These are phyloP conservation scores for Nigrograna mackinnonii DNA, from an alignment of 2,329 filamentous ascomycete species.

Conservation along the genomic window DNA sequence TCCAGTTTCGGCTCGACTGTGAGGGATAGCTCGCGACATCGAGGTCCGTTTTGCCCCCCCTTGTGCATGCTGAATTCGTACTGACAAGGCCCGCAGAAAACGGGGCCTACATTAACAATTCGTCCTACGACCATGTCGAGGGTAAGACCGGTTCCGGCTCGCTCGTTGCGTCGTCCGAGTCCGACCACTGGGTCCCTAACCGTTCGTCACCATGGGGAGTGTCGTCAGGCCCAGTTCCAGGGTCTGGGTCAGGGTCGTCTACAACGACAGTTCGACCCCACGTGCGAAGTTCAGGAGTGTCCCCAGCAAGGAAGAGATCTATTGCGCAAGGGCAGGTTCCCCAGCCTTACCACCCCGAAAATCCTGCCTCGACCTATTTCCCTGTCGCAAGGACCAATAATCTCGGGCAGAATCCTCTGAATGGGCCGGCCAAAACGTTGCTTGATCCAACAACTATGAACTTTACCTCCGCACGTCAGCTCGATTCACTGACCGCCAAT, in stretches of 20 bases:
- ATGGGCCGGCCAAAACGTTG: conserved; percentile 30
- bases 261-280: conserved; percentile 31
- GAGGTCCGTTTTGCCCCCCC: conserved; percentile 26
- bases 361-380: conserved; percentile 29
- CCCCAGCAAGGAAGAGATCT: conserved; percentile 42
- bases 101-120: conserved; percentile 20
- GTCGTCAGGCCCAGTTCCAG: too few species aligned
- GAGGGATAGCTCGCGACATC: conserved; percentile 35
- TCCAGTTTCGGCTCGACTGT: conserved; percentile 29
- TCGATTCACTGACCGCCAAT: conserved; percentile 26
- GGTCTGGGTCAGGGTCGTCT: too few species aligned
- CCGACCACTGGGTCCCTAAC: conserved; percentile 63
- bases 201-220: conserved; percentile 67
- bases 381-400: conserved; percentile 23
- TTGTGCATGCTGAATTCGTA: too few species aligned
- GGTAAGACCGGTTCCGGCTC: conserved; percentile 71
- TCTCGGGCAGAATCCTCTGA: conserved; percentile 22
- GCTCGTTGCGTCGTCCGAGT: conserved; percentile 69
- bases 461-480: conserved; percentile 31
- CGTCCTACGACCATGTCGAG: conserved; percentile 43
- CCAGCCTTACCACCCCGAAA: conserved; percentile 32
- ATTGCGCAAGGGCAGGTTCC: conserved; percentile 37
- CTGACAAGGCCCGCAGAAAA: conserved; percentile 32
- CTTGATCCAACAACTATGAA: conserved; percentile 36
- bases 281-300: conserved; percentile 38